Percentiles rank a stretch among this genome's conserved stretches.
These are phyloP conservation scores for Alternaria sp. DNA, from an alignment of 2,329 filamentous ascomycete genomes.

Conservation along the genomic window DNA sequence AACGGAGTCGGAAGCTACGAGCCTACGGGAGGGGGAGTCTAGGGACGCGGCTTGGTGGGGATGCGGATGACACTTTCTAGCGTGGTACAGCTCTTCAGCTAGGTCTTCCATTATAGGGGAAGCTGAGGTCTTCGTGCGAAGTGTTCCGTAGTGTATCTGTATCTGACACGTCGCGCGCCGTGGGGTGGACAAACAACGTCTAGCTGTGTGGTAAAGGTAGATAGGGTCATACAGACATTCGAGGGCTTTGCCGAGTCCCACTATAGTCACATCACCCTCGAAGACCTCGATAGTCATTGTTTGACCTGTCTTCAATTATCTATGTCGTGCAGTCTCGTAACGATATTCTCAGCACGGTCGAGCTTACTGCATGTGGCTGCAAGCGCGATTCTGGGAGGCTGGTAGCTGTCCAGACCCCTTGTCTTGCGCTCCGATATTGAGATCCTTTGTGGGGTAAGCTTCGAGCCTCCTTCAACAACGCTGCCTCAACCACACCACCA, in stretches of 20 bases:
- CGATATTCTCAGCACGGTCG: not conserved
- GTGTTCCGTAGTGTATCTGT: constrained; percentile 1
- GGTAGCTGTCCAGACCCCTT: constrained; percentile 6
- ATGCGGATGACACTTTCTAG: constrained; percentile 10
- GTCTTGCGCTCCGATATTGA: constrained; percentile 1
- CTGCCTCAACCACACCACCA: constrained; percentile 13
- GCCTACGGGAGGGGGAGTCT: constrained; percentile 6
- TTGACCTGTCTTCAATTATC: not conserved
- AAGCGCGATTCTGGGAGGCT: constrained; percentile 6
- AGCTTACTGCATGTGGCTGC: constrained; percentile 2
- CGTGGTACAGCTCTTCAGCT: constrained; percentile 12
- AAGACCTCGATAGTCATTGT: not conserved
- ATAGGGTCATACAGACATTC: not conserved
- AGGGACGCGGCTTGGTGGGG: not conserved
- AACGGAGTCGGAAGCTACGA: constrained; percentile 5
- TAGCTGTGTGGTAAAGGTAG: constrained; percentile 11
- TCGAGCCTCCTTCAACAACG: constrained; percentile 8
- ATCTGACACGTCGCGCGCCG: constrained; percentile 6
- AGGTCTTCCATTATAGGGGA: not conserved
- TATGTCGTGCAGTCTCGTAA: not conserved
- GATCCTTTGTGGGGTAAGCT: constrained; percentile 18
- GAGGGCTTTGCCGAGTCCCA: constrained; percentile 8
- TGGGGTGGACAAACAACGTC: constrained; percentile 9
- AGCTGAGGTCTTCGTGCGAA: not conserved
- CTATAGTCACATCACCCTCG: not conserved